Percentiles rank a stretch among this genome's conserved stretches.
Conservation (phyloP, 2,329 filamentous ascomycete species). For the Emmonsia crescens region DNA sequence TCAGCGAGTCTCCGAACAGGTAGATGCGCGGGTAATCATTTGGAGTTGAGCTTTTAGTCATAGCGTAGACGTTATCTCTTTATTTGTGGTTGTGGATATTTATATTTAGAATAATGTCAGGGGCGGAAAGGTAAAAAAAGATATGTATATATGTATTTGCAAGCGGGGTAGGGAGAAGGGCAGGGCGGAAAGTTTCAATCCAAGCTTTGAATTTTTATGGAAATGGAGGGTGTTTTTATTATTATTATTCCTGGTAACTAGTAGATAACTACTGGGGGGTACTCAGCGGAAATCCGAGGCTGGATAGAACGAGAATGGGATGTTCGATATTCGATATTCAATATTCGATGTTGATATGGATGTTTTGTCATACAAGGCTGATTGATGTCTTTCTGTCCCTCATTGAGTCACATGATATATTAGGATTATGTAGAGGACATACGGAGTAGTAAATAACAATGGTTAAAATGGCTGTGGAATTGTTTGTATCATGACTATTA, state of each 20-base stretch:
- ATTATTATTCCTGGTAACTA: not conserved
- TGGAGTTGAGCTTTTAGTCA: not conserved
- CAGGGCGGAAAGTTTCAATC: not conserved
- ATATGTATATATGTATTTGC: no score
- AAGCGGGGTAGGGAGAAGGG: no score
- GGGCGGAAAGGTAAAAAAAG: no score
- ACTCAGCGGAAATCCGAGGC: no score
- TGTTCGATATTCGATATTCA: no score
- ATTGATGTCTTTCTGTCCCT: not conserved
- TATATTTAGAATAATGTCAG: no score
- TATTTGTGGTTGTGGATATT: not conserved
- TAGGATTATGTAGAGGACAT: no score
- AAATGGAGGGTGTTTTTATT: not conserved
- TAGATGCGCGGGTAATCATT: slow-evolving; percentile 15
- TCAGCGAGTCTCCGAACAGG: slow-evolving; percentile 17
- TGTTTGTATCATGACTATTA: not conserved
- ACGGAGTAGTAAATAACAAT: not conserved
- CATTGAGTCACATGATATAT: no score
- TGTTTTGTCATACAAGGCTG: not conserved
- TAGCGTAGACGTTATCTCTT: not conserved
- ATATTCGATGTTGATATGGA: no score
- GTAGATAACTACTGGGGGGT: no score
- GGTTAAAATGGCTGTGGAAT: not conserved
- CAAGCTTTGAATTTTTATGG: not conserved
- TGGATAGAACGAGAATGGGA: no score